phyloP scores from a whole-genome alignment of 495 filamentous ascomycete species.

The Terfezia boudieri region DNA sequence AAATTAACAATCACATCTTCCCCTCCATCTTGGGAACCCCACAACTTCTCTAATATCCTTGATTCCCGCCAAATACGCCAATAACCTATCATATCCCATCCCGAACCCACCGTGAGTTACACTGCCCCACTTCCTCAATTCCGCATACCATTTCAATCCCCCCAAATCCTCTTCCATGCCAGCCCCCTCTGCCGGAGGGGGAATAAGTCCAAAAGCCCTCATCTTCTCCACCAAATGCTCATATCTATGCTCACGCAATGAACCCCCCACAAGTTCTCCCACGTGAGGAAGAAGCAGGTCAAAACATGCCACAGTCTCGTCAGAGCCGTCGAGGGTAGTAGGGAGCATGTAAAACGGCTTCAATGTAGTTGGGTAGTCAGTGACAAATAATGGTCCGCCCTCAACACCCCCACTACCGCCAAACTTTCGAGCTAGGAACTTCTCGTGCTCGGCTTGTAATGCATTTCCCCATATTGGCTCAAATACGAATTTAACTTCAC shows the following conservation, averaged over 20 bases:
- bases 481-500: slow-evolving; percentile 36
- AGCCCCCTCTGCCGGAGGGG: background rate
- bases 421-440: slow-evolving; percentile 52
- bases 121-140: slow-evolving; percentile 78
- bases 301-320: slow-evolving; percentile 69
- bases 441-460: slow-evolving; percentile 82
- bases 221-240: slow-evolving; percentile 48
- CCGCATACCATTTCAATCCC: slow-evolving; percentile 74
- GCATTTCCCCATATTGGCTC: slow-evolving; percentile 47
- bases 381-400: slow-evolving; percentile 66
- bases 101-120: slow-evolving; percentile 95
- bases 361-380: slow-evolving; percentile 61
- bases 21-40: slow-evolving; percentile 72
- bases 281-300: slow-evolving; percentile 79
- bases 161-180: slow-evolving; percentile 24
- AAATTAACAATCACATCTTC: slow-evolving; percentile 68
- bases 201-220: slow-evolving; percentile 30
- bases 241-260: slow-evolving; percentile 75
- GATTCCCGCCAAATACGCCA: slow-evolving; percentile 68
- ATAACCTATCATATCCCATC: slow-evolving; percentile 71
- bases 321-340: slow-evolving; percentile 7
- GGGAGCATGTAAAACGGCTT: slow-evolving; percentile 92
- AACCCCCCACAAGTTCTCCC: slow-evolving; percentile 80
- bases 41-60: slow-evolving; percentile 70
- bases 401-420: slow-evolving; percentile 21